These are phyloP conservation scores for Oryza meridionalis DNA, from an alignment of 176 grass and related monocot genomes.

Conservation along the genomic window DNA sequence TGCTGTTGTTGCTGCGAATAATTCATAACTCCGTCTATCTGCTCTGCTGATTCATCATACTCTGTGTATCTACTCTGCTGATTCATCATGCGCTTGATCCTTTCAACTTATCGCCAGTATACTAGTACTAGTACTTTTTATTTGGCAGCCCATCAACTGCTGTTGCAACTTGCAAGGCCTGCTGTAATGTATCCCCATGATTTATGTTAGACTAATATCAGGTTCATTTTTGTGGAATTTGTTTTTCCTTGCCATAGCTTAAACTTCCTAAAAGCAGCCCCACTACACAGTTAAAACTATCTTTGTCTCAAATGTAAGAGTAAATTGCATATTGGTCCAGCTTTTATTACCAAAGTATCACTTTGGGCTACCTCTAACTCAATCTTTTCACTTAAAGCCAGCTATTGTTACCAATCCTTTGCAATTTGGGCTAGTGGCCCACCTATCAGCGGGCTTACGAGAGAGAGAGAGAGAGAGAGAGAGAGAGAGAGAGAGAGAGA, in stretches of 20 bases:
- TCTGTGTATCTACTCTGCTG: neutral
- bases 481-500: too few relatives aligned
- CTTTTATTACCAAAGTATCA: too few relatives aligned
- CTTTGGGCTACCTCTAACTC: too few relatives aligned
- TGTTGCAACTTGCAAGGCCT: neutral
- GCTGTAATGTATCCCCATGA: neutral
- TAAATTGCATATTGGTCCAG: too few relatives aligned
- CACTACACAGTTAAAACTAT: neutral
- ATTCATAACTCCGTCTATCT: neutral
- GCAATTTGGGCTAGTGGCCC: too few relatives aligned
- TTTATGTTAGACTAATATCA: neutral
- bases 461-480: too few relatives aligned
- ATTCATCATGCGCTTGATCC: neutral
- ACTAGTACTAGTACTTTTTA: neutral
- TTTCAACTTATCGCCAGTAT: neutral
- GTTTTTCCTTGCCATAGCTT: neutral
- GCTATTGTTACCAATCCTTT: too few relatives aligned
- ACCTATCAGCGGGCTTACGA: too few relatives aligned
- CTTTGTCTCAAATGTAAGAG: neutral
- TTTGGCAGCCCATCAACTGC: neutral
- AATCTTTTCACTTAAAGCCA: too few relatives aligned
- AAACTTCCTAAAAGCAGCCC: neutral
- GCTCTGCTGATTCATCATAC: neutral
- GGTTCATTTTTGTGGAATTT: neutral
- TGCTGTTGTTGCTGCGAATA: neutral